Evolutionary conservation across 306 rosid genomes (phyloP), one percentile per base, ranked within the genome.

Genomic region (Crotalaria pallida): DNA sequence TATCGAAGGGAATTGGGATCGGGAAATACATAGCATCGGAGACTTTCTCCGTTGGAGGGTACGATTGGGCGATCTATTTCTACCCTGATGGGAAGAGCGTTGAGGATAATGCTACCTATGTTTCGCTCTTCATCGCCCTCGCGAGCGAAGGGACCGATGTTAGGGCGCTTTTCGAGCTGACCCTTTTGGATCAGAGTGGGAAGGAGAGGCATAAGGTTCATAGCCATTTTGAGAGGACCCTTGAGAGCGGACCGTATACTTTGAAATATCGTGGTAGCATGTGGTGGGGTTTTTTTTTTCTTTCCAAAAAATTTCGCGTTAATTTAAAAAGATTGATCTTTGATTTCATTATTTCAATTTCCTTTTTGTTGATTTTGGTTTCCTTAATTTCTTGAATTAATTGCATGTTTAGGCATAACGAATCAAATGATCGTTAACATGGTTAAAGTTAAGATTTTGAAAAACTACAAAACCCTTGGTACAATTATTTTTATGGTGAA

Each of bases 111-210:
- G 96, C 89, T 10, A 58, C 82, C 21, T 84, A 89, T 31, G 96
- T 87, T 0, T 92, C 97, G n/a, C 83, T 92, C 7, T 92, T 92
- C 73, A 92, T 92, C 49, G 97, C 97, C 1, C 86, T 92, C 10
- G 97, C 96, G 6, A 92, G 96, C 67, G 97, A 88, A 13, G 97
- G 96, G 3, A 84, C 91, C 34, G 97, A 92, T 49, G 96, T 92
- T 67, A 84, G 93, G 68, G 97, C 97, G 0, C 84, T 92, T 21
- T 92, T 92, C 40, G 97, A 92, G 76, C 47, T 92, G 78, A 92
- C 93, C 43, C 96, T 92, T 69, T 69, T 92, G 87, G 97, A 92
- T 69, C 97, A 92, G 90, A 92, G 97, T 29, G 97, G 97, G 33
- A 89, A 82, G 48, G 96, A 76, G 87, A 87, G 91, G 79, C 97